Percentiles rank a stretch among this genome's conserved stretches.
Evolutionary conservation across 768 basidiomycete genomes (phyloP).

Genomic region (Lanmaoa pseudosensibilis): DNA sequence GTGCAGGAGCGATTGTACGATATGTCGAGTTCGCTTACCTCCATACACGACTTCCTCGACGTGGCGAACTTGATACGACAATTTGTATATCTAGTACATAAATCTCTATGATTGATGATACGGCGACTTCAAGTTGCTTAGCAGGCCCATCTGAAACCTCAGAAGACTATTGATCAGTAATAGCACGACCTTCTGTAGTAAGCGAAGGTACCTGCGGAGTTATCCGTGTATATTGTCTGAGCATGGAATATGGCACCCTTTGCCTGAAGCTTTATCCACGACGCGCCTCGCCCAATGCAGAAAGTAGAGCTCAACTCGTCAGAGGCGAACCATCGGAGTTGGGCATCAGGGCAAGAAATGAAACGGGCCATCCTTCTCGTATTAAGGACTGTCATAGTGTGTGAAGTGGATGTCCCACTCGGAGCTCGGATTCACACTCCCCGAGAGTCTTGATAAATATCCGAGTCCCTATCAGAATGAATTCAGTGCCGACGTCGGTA

Average conservation of each 20-base stretch:
- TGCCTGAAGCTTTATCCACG: not conserved
- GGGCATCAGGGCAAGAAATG: no score
- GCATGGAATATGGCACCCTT: not conserved
- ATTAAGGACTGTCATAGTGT: no score
- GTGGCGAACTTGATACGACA: not conserved
- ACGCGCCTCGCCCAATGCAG: not conserved
- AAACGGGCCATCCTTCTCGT: no score
- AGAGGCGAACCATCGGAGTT: not conserved
- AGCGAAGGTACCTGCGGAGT: not conserved
- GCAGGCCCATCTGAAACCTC: not conserved
- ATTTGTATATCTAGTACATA: not conserved
- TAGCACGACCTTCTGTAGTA: no score
- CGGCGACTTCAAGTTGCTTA: not conserved
- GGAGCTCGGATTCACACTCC: no score
- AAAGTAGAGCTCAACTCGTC: not conserved
- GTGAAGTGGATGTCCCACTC: no score
- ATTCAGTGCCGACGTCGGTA: no score
- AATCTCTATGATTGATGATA: not conserved
- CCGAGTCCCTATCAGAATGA: no score
- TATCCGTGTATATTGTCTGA: not conserved
- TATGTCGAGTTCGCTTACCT: not conserved
- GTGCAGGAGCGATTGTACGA: constrained; percentile 2
- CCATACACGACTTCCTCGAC: not conserved
- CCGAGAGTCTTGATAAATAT: no score
- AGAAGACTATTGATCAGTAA: not conserved